Evolutionary conservation across 1,284 basidiomycete genomes (phyloP), one percentile per base, ranked within the genome.

Genomic region (Apiotrichum sp.): DNA sequence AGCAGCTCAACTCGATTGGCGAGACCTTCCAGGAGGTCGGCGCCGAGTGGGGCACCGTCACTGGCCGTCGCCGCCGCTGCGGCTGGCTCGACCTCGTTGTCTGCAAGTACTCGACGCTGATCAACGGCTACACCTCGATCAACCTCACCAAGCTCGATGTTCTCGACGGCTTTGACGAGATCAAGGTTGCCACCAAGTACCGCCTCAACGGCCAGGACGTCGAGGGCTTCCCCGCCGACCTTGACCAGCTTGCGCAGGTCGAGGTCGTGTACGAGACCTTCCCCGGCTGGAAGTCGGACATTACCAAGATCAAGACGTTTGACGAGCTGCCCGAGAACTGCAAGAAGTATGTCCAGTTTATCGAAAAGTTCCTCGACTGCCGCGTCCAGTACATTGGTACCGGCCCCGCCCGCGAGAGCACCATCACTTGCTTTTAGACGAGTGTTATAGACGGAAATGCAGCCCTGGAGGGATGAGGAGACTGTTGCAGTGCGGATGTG

Each of bases 51-150:
- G 95, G 96, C 35, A 85, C 84, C 35, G 96, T 92, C 4, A 98
- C 95, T 0, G 95, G 95, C 32, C 85, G 95, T 39, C 81, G 89
- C 52, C 83, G 95, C 60, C 87, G 96, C 54, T 93, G 92, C 74
- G 95, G 95, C 32, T 98, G 96, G 96, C 84, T 98, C 50, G 96
- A 98, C 77, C 81, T 98, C 29, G 90, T 97, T 58, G 92, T 97
- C 55, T 83, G 98, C 81, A 86, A 85, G 72, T 88, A 98, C 77
- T 98, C 95, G 33, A 86, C 82, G 70, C 78, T 91, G 62, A 91
- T 98, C 82, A 98, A 98, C 77, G 95, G 95, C 44, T 98, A 98
- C 78, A 92, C 95, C 67, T 76, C 79, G 55, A 80, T 98, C 65
- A 98, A 98, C 78, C 80, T 98, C 65, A 98, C 95, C 61, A 98